A percentile compares a stretch with the other conserved stretches of the same genome.
These are phyloP conservation scores for Aspergillus flavus DNA, from an alignment of 2,329 filamentous ascomycete species.

Conservation along the genomic window DNA sequence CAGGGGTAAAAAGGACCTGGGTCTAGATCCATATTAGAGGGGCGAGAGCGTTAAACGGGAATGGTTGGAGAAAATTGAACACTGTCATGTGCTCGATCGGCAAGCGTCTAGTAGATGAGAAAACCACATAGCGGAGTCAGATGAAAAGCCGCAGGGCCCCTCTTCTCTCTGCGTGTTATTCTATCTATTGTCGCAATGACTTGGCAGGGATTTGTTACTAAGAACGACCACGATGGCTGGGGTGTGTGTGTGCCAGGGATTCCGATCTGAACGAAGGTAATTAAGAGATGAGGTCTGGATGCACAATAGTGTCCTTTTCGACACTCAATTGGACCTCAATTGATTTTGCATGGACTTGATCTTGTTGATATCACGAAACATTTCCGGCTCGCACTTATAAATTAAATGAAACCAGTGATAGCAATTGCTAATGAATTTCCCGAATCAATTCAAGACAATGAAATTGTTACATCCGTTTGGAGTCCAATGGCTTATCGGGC, in stretches of 20 bases:
- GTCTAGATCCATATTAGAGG: constrained; percentile 12
- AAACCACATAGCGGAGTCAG: constrained; percentile 10
- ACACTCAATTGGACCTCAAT: neutral
- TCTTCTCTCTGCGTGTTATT: constrained; percentile 8
- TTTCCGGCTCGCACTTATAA: neutral
- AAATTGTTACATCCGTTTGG: neutral
- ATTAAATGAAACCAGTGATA: neutral
- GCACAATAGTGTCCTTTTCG: neutral
- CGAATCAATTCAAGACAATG: neutral
- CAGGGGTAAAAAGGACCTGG: constrained; percentile 16
- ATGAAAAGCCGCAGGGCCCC: constrained; percentile 17
- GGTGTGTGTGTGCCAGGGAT: neutral
- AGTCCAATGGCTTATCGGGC: neutral
- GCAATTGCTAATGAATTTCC: neutral
- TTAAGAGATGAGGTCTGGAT: neutral
- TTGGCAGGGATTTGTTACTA: constrained; percentile 12
- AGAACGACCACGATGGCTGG: neutral
- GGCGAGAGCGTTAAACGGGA: constrained; percentile 12
- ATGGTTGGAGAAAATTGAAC: constrained; percentile 21
- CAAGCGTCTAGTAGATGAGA: constrained; percentile 11
- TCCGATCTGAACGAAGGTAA: neutral
- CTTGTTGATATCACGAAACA: neutral
- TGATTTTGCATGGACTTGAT: neutral
- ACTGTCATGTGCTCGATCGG: constrained; percentile 25
- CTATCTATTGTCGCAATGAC: neutral